Evolutionary conservation across 2,329 filamentous ascomycete genomes (phyloP).

Genomic region (Pyrenophora tritici-repentis): DNA sequence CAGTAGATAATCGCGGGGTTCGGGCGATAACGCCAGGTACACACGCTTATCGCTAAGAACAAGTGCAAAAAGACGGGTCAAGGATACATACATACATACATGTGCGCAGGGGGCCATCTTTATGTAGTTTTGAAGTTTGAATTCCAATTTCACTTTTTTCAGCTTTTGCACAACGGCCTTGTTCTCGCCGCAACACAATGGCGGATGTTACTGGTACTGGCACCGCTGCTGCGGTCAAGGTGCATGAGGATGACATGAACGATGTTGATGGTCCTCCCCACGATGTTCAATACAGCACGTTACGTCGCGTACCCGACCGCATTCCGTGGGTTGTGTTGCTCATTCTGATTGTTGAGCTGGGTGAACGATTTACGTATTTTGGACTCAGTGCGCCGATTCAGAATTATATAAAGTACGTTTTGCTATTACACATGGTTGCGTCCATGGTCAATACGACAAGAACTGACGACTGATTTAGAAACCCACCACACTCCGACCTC

Average conservation of each 20-base stretch:
- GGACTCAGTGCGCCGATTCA: slow-evolving; percentile 17
- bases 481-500: slow-evolving; percentile 10
- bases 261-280: not conserved
- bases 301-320: not conserved
- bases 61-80: not conserved
- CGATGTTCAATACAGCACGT: not conserved
- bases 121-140: not conserved
- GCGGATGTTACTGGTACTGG: too few species aligned
- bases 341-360: slow-evolving; percentile 21
- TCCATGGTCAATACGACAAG: not conserved
- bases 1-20: not conserved
- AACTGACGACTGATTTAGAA: not conserved
- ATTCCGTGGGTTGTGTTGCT: slow-evolving; percentile 12
- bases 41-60: not conserved
- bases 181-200: too few species aligned
- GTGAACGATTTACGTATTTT: slow-evolving; percentile 20
- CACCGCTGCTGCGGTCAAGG: not conserved
- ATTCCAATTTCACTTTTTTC: too few species aligned
- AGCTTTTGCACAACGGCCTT: too few species aligned
- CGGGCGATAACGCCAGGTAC: not conserved
- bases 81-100: too few species aligned
- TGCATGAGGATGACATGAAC: not conserved
- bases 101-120: too few species aligned
- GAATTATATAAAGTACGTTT: slow-evolving; percentile 23
- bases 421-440: not conserved